Percentiles rank a stretch among this genome's conserved stretches.
Conservation (phyloP, 306 rosid species). For the Cucumis sativus region DNA sequence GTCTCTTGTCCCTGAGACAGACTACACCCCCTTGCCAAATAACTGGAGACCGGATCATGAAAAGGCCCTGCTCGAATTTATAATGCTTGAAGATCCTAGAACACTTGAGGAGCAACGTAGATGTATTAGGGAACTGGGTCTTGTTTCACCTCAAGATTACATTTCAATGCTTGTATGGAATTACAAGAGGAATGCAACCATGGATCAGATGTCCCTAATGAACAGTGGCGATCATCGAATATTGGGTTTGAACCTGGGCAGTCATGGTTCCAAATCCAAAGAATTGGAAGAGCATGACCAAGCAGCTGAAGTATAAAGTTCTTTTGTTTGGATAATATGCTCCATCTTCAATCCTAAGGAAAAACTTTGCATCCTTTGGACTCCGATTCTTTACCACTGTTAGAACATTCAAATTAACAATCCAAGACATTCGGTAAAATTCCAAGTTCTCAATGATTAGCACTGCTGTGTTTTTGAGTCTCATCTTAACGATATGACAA, state of each 20-base stretch:
- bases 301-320: neutral
- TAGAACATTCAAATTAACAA: neutral
- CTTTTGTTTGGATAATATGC: neutral
- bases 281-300: neutral
- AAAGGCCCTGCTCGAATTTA: constrained; percentile 69
- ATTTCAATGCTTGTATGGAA: constrained; percentile 98
- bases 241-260: constrained; percentile 28
- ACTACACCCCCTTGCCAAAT: constrained; percentile 72
- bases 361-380: neutral
- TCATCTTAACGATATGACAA: neutral
- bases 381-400: neutral
- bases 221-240: constrained; percentile 23
- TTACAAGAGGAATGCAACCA: constrained; percentile 56
- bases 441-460: neutral
- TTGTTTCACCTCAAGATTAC: constrained; percentile 82
- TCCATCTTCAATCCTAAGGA: neutral
- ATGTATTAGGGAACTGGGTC: constrained; percentile 63
- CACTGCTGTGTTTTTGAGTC: neutral
- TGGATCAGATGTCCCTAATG: constrained; percentile 39
- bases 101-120: constrained; percentile 59
- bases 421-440: neutral
- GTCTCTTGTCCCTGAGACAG: constrained; percentile 86
- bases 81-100: constrained; percentile 65
- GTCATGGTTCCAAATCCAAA: constrained; percentile 10
- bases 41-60: constrained; percentile 92